These are phyloP conservation scores for Aspergillus bombycis DNA, from an alignment of 2,329 filamentous ascomycete genomes.

Conservation along the genomic window DNA sequence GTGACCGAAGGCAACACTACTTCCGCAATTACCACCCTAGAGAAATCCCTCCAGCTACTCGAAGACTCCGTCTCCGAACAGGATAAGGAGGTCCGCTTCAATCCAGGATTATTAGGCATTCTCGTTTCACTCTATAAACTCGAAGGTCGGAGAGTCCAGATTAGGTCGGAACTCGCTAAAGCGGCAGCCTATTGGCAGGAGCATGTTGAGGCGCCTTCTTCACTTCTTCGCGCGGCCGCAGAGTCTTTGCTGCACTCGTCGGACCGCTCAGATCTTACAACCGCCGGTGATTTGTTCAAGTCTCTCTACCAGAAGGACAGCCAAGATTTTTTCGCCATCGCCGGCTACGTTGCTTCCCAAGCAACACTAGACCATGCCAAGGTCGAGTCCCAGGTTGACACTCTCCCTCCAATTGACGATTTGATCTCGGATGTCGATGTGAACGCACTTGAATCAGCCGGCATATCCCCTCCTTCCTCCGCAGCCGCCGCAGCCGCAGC, in stretches of 20 bases:
- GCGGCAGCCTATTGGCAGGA: conserved; percentile 80
- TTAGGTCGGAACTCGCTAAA: conserved; percentile 73
- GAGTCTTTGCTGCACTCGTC: conserved; percentile 78
- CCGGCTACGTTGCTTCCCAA: conserved; percentile 84
- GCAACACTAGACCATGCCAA: conserved; percentile 55
- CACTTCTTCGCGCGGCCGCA: conserved; percentile 80
- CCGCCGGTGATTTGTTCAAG: conserved; percentile 78
- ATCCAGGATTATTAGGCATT: conserved; percentile 81
- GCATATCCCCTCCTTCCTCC: conserved; percentile 42
- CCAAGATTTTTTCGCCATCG: conserved; percentile 69
- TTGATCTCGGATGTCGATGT: conserved; percentile 49
- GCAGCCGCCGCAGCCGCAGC: conserved; percentile 35
- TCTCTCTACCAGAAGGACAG: conserved; percentile 68
- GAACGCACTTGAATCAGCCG: conserved; percentile 48
- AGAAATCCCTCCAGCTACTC: conserved; percentile 73
- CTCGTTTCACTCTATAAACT: conserved; percentile 76
- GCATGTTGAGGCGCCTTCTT: conserved; percentile 60
- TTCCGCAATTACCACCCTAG: conserved; percentile 74
- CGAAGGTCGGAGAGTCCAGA: conserved; percentile 72
- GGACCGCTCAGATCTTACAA: conserved; percentile 66
- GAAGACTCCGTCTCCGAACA: conserved; percentile 62
- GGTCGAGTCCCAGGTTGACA: conserved; percentile 40
- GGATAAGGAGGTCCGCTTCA: conserved; percentile 72
- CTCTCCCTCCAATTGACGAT: conserved; percentile 44
- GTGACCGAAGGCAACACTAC: conserved; percentile 70